Evolutionary conservation across 2,329 filamentous ascomycete genomes (phyloP), one percentile per base, ranked within the genome.

Genomic region (Arthrobotrys conoides): DNA sequence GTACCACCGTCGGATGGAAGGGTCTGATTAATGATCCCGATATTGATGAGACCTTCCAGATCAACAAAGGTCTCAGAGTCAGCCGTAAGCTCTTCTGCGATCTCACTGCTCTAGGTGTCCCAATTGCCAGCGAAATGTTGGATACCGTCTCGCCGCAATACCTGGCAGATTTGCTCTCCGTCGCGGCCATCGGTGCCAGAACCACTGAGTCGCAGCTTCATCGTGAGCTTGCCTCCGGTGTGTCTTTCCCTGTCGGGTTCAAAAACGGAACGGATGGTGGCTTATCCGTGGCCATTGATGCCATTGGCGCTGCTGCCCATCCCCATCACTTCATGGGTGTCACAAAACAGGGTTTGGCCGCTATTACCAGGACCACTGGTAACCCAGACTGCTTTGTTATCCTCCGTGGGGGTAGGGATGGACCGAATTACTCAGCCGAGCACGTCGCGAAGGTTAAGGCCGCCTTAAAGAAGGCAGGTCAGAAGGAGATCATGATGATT

Each of bases 361-460:
- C 96, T 79, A 97, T 98, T 83, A 94, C 97, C 36, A 93, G 94
- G 81, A 99, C 96, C 0, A 90, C 91, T 30, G 96, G 96, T 79
- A 99, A 99, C 86, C 92, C 97, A 38, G 94, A 99, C 86, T 97
- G 95, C 87, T 99, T 97, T 85, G 93, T 97, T 71, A 97, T 99
- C 83, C 89, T 98, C 75, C 90, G 96, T 80, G 96, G 96, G 72
- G 96, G 96, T 69, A 96, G 92, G 82, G 93, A 91, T 85, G 96
- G 96, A 80, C 96, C 95, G 80, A 99, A 99, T 87, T 98, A 92
- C 86, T 94, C 97, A 84, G 89, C 92, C 3, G 88, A 91, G 84
- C 96, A 92, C 86, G 93, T 98, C 82, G 89, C 89, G 53, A 91
- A 93, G 82, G 92, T 95, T 22, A 97, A 97, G 86, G 90, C 89